Base-by-base conservation (phyloP, 2,329 filamentous ascomycete species). In the Cercospora sojina region DNA sequence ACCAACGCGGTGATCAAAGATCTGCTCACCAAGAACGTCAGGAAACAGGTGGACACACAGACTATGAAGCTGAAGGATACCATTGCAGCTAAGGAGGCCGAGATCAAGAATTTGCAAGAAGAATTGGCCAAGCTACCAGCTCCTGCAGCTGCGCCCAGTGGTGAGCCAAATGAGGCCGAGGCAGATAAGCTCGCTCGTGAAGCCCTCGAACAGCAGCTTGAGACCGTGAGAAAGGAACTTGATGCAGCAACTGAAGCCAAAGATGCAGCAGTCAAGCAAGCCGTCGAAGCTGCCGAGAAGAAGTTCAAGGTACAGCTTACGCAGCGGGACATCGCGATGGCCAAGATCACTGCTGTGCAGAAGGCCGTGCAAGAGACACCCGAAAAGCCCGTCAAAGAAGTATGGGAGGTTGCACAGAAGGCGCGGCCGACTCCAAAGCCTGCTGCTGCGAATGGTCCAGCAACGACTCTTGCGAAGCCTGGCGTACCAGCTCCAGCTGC, bases 291-390 rank as follows among this genome's bases (percentile, higher is more conserved):
- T 27, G 73, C 74, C 12, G 73, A 75, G 59, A 75, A 86, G 62
- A 87, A 87, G 1, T 82, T 91, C 58, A 91, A 90, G 70, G 84
- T 94, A 69, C 94, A 92, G 76, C 91, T 96, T 71, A 91, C 89
- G 72, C 88, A 89, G 75, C 80, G 85, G 56, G 87, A 85, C 68
- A 80, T 82, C 8, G 87, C 88, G 0, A 84, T 84, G 59, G 91
- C 90, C 4, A 96, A 95, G 80, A 80, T 96, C 32, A 85, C 86
- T 1, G 87, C 95, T 1, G 91, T 98, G 3, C 86, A 93, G 74
- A 91, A 88, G 56, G 93, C 94, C 12, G 92, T 90, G 0, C 85
- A 84, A n/a, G 90, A 96, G 57, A 97, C 93, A 0, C 94, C 94
- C 0, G 85, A 94, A 73, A 89, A 88, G 76, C 87, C 93, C 0